Percentiles rank a stretch among this genome's conserved stretches.
Evolutionary conservation across 768 basidiomycete species (phyloP).

Genomic region (Boletus speciosus): DNA sequence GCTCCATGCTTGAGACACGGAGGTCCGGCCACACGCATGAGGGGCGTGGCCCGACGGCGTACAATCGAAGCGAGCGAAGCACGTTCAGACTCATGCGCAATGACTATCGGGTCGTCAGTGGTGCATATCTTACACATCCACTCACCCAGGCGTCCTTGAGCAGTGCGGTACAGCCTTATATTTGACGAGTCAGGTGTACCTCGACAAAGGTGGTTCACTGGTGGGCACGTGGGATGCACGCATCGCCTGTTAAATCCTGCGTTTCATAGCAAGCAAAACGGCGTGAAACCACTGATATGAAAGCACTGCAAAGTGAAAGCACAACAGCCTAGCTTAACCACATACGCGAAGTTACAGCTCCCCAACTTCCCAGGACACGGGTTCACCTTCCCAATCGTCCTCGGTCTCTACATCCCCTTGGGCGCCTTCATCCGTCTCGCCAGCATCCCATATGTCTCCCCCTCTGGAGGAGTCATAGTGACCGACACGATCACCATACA

Average conservation of each 20-base stretch:
- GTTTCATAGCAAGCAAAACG: slow-evolving; percentile 21
- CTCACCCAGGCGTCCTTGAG: slow-evolving; percentile 13
- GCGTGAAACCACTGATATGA: slow-evolving; percentile 31
- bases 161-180: slow-evolving; percentile 9
- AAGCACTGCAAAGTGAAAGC: slow-evolving; percentile 31
- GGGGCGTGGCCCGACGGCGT: slow-evolving; percentile 22
- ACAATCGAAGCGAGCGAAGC: slow-evolving; percentile 13
- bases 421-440: slow-evolving; percentile 50
- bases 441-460: slow-evolving; percentile 74
- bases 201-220: background rate
- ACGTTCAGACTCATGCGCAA: slow-evolving; percentile 3
- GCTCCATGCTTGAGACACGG: slow-evolving; percentile 20
- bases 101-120: slow-evolving; percentile 6
- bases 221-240: slow-evolving; percentile 27
- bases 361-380: slow-evolving; percentile 77
- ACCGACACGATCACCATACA: slow-evolving; percentile 53
- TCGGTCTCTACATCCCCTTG: slow-evolving; percentile 50
- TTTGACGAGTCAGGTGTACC: background rate
- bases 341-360: slow-evolving; percentile 52
- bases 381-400: slow-evolving; percentile 73
- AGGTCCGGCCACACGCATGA: slow-evolving; percentile 26
- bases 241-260: slow-evolving; percentile 20
- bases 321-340: slow-evolving; percentile 23
- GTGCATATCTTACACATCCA: slow-evolving; percentile 14
- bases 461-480: slow-evolving; percentile 64